These are phyloP conservation scores for Candida silvatica DNA, from an alignment of 805 yeast genomes.

Conservation along the genomic window DNA sequence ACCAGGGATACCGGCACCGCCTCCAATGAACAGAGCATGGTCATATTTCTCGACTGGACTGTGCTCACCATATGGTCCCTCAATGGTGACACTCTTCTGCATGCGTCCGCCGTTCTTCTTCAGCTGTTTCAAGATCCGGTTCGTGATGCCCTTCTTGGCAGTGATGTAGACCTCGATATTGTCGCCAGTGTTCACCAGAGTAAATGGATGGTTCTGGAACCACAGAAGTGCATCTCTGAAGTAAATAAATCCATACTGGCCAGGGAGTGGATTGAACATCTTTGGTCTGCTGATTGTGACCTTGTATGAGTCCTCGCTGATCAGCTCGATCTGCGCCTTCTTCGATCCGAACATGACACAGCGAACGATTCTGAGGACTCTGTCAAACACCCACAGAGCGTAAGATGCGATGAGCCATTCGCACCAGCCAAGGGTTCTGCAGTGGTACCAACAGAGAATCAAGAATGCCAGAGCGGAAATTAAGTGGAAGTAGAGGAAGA, in stretches of 20 bases:
- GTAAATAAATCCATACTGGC: conserved; percentile 48
- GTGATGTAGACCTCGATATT: conserved; percentile 33
- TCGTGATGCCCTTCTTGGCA: conserved; percentile 47
- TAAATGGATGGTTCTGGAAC: conserved; percentile 73
- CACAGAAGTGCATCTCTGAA: conserved; percentile 40
- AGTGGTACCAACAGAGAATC: conserved; percentile 51
- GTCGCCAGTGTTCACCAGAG: conserved; percentile 34
- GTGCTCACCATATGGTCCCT: conserved; percentile 64
- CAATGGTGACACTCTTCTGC: conserved; percentile 33
- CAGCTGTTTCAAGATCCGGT: conserved; percentile 26
- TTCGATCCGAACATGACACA: conserved; percentile 16
- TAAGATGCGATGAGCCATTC: conserved; percentile 28
- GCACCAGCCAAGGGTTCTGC: conserved; percentile 28
- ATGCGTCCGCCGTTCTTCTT: conserved; percentile 18
- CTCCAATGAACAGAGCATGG: conserved; percentile 49
- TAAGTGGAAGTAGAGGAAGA: conserved; percentile 50
- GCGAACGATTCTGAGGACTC: conserved; percentile 34
- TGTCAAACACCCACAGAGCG: conserved; percentile 44
- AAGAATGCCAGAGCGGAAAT: conserved; percentile 44
- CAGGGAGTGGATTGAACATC: conserved; percentile 42
- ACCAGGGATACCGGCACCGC: conserved; percentile 67
- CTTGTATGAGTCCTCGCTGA: conserved; percentile 28
- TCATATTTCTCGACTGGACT: conserved; percentile 40
- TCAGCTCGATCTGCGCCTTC: conserved; percentile 13
- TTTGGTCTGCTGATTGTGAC: conserved; percentile 42